Evolutionary conservation across 805 yeast genomes (phyloP), one percentile per base, ranked within the genome.

Genomic region (Candida parachauliodes): DNA sequence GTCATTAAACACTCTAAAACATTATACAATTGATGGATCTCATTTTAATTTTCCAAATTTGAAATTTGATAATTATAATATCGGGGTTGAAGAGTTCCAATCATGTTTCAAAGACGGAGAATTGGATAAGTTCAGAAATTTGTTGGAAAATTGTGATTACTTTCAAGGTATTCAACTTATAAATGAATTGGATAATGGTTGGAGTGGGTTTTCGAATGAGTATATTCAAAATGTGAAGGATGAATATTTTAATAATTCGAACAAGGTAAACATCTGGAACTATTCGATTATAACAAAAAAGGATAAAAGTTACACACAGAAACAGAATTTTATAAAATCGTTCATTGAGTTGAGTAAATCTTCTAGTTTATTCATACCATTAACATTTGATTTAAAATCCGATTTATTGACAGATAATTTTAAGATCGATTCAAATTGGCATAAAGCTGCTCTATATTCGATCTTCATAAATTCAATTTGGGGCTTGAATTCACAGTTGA

Each of bases 191-290:
- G 95, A 86, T 52, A 70, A 77, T 16, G 84, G 83, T 0, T 91
- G 98, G 98, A 83, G 88, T 34, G 95, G 95, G 0, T 78, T 84
- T 48, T 58, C 85, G 4, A 55, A 61, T 28, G 68, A 69, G 32
- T 46, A 79, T 44, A 41, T 88, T 17, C 49, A 60, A n/a, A 72
- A 69, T 6, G 35, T 88, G 14, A 67, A 76, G 39, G 96, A 89
- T 53, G 94, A 86, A 49, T 81, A 74, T 48, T 64, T 81, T 48
- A 68, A 66, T 22, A 48, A 51, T 11, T 54, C 52, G 32, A 58
- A 54, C 42, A 68, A 66, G 41, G 48, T 62, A 39, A 59, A 59
- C 37, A 36, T 66, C 8, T 65, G 72, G 72, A 46, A 47, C 4
- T 60, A 57, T 47, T 70, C 58, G 1, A 34, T 60, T 12, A 27